These are phyloP conservation scores for Aspergillus wentii DNA, from an alignment of 495 filamentous ascomycete genomes.

Conservation along the genomic window DNA sequence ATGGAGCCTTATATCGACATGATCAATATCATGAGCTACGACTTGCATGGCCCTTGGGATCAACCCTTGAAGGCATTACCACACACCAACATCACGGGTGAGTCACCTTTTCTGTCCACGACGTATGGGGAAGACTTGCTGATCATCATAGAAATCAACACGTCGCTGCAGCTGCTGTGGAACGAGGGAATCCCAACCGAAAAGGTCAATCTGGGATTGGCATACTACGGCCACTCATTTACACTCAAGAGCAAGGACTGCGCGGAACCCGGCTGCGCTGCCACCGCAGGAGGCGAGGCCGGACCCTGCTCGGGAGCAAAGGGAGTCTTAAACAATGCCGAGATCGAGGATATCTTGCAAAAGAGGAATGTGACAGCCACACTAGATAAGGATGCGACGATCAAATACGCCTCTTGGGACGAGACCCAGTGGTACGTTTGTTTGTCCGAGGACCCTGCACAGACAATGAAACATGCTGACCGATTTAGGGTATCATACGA, in stretches of 20 bases:
- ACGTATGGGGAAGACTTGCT: too few relatives aligned
- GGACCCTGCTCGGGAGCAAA: conserved; percentile 20
- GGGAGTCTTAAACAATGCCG: conserved; percentile 19
- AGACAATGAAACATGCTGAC: too few relatives aligned
- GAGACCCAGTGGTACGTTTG: conserved; percentile 41
- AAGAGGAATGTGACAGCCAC: conserved; percentile 4
- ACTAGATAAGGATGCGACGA: conserved; percentile 12
- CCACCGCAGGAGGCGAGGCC: conserved; percentile 11
- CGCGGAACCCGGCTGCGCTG: conserved; percentile 18
- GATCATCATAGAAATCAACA: conserved; percentile 53
- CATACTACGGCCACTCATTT: conserved; percentile 41
- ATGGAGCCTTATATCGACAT: conserved; percentile 36
- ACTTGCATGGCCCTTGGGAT: conserved; percentile 29
- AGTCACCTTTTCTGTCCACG: too few relatives aligned
- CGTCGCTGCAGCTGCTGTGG: conserved; percentile 15
- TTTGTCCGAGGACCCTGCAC: too few relatives aligned
- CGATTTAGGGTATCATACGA: conserved; percentile 41
- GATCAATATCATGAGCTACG: conserved; percentile 52
- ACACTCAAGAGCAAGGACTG: conserved; percentile 18
- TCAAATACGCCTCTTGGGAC: conserved; percentile 29
- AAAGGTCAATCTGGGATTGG: conserved; percentile 44
- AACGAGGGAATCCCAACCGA: conserved; percentile 36
- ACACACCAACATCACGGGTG: conserved; percentile 57
- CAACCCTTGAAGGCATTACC: conserved; percentile 6
- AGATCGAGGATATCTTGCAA: conserved; percentile 20